Evolutionary conservation across 2,329 filamentous ascomycete genomes (phyloP).

Genomic region (Monilinia vaccinii-corymbosi): DNA sequence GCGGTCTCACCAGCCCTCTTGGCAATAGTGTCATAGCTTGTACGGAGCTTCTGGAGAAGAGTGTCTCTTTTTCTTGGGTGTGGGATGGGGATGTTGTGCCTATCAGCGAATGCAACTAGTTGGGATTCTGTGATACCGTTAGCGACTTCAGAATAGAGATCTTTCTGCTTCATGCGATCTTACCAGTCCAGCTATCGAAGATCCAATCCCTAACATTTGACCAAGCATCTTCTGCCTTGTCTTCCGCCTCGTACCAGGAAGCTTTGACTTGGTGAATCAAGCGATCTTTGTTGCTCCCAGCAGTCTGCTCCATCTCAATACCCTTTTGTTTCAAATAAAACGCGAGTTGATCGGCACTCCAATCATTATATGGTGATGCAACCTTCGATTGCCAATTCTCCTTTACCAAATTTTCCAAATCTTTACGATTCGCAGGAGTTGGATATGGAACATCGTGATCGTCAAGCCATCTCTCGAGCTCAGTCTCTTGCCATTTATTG

Average conservation of each 20-base stretch:
- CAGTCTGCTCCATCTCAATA: slow-evolving; percentile 55
- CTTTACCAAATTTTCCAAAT: slow-evolving; percentile 84
- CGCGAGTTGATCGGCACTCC: slow-evolving; percentile 61
- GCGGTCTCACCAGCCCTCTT: slow-evolving; percentile 66
- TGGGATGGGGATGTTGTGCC: slow-evolving; percentile 73
- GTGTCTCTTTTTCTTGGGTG: slow-evolving; percentile 81
- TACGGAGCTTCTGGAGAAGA: slow-evolving; percentile 66
- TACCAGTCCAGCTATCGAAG: slow-evolving; percentile 56
- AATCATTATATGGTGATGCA: slow-evolving; percentile 64
- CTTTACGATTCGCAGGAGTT: slow-evolving; percentile 82
- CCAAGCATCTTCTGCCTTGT: slow-evolving; percentile 65
- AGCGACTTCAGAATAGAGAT: background rate
- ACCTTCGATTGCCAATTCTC: slow-evolving; percentile 80
- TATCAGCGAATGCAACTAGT: slow-evolving; percentile 86
- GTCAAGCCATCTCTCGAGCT: slow-evolving; percentile 92
- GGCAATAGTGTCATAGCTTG: slow-evolving; percentile 71
- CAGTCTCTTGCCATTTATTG: slow-evolving; percentile 98
- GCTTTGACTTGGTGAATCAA: slow-evolving; percentile 61
- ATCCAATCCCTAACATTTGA: slow-evolving; percentile 78
- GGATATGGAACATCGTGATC: slow-evolving; percentile 89
- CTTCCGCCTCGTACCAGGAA: slow-evolving; percentile 71
- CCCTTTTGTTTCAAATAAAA: slow-evolving; percentile 64
- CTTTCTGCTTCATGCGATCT: background rate
- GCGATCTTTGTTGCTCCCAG: slow-evolving; percentile 59
- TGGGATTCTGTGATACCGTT: slow-evolving; percentile 61